These are phyloP conservation scores for Arachis monticola DNA, from an alignment of 331 rosid species.

Conservation along the genomic window DNA sequence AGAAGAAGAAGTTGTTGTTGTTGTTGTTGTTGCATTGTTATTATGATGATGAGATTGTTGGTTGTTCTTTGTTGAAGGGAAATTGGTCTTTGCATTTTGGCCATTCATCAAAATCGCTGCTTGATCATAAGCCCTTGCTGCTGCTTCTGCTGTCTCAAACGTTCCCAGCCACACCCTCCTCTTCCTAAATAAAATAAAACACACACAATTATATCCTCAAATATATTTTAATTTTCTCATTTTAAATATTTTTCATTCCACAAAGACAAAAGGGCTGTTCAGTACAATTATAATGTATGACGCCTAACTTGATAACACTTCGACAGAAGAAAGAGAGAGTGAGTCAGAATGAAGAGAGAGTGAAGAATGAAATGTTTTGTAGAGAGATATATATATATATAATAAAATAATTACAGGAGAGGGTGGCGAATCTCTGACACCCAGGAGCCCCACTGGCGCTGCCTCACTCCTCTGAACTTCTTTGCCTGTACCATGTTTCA, in stretches of 20 bases:
- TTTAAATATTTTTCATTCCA: too few species aligned
- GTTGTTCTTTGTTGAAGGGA: conserved; percentile 48
- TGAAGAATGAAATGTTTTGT: neutral
- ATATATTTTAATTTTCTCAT: too few species aligned
- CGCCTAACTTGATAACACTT: too few species aligned
- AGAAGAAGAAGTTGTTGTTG: too few species aligned
- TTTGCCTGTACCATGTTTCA: conserved; percentile 71
- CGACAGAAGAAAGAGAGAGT: neutral
- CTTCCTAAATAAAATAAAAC: conserved; percentile 55
- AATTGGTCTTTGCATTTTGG: conserved; percentile 92
- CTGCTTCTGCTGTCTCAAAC: conserved; percentile 98
- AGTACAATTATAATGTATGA: too few species aligned
- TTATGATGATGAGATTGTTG: conserved; percentile 20
- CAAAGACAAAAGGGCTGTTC: too few species aligned
- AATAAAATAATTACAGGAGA: conserved; percentile 65
- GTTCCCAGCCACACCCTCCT: conserved; percentile 99
- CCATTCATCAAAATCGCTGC: conserved; percentile 96
- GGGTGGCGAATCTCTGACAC: conserved; percentile 99
- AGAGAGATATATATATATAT: neutral
- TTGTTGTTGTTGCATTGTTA: neutral
- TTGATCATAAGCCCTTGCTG: conserved; percentile 97
- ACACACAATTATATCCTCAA: too few species aligned
- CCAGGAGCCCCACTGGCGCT: conserved; percentile 99
- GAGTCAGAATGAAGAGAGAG: neutral
- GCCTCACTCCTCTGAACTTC: conserved; percentile 99